phyloP scores from a whole-genome alignment of 2,329 filamentous ascomycete species.

The Dactylonectria macrodidyma region DNA sequence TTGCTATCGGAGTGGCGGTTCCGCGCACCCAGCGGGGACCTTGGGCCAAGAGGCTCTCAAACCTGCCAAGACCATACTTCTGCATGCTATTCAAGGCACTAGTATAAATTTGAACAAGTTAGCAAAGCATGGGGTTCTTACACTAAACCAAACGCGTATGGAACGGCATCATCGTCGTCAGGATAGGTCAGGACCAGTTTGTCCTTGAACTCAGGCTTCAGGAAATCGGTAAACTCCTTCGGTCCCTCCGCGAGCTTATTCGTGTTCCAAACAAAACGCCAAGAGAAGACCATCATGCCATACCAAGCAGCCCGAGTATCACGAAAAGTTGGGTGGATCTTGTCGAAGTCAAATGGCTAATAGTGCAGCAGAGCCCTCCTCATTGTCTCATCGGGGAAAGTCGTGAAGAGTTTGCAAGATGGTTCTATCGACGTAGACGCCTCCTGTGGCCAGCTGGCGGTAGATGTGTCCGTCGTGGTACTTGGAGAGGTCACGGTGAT shows the following conservation, averaged over 20 bases:
- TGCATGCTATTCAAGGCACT: conserved; percentile 18
- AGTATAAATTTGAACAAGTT: neutral
- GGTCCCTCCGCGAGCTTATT: neutral
- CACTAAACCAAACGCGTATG: conserved; percentile 50
- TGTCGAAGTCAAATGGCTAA: neutral
- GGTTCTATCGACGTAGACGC: neutral
- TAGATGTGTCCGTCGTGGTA: conserved; percentile 53
- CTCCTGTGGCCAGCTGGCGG: neutral
- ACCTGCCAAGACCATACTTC: conserved; percentile 60
- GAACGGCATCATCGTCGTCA: conserved; percentile 69
- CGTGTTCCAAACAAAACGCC: neutral
- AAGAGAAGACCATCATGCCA: neutral
- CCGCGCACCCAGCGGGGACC: conserved; percentile 69
- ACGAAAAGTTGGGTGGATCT: neutral
- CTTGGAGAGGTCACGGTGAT: conserved; percentile 67
- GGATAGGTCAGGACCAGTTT: conserved; percentile 69
- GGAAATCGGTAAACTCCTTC: conserved; percentile 56
- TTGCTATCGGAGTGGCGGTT: conserved; percentile 55
- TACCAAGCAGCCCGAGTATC: neutral
- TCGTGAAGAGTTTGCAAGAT: neutral
- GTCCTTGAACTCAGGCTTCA: conserved; percentile 64
- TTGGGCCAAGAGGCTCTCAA: conserved; percentile 61
- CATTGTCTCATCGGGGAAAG: neutral
- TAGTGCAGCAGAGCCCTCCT: neutral
- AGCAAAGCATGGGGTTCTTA: neutral